Conservation (phyloP, 768 basidiomycete genomes). For the Leccinum disarticulatum region DNA sequence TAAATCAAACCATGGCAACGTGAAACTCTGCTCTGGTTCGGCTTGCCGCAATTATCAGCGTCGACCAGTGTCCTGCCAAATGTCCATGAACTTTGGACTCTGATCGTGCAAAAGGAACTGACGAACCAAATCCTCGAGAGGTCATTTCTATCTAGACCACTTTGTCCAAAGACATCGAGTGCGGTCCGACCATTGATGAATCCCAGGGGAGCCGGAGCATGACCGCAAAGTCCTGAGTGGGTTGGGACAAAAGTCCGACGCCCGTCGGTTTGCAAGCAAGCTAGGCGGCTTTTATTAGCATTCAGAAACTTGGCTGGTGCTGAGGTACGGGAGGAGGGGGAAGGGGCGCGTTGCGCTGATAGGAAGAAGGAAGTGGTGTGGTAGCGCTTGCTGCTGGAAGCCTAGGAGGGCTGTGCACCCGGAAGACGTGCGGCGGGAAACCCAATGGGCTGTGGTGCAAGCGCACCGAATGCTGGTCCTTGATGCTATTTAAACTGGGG, state of each 20-base stretch:
- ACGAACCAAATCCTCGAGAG: conserved; percentile 90
- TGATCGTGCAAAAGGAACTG: background rate
- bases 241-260: conserved; percentile 27
- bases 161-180: conserved; percentile 90
- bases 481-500: conserved; percentile 46
- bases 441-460: conserved; percentile 61
- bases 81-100: background rate
- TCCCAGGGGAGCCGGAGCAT: conserved; percentile 53
- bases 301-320: conserved; percentile 54
- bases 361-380: conserved; percentile 36
- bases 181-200: conserved; percentile 87
- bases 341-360: conserved; percentile 48
- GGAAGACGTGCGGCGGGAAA: conserved; percentile 35
- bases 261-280: conserved; percentile 19
- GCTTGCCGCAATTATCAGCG: conserved; percentile 89
- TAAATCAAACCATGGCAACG: conserved; percentile 97
- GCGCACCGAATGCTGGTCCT: conserved; percentile 34
- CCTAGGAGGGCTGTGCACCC: background rate
- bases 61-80: conserved; percentile 82
- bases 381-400: no score
- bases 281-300: conserved; percentile 49
- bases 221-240: conserved; percentile 47
- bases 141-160: conserved; percentile 85
- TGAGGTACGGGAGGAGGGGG: conserved; percentile 35
- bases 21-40: conserved; percentile 95